These are phyloP conservation scores for Apostasia shenzhenica DNA, from an alignment of 106 monocot genomes.

Conservation along the genomic window DNA sequence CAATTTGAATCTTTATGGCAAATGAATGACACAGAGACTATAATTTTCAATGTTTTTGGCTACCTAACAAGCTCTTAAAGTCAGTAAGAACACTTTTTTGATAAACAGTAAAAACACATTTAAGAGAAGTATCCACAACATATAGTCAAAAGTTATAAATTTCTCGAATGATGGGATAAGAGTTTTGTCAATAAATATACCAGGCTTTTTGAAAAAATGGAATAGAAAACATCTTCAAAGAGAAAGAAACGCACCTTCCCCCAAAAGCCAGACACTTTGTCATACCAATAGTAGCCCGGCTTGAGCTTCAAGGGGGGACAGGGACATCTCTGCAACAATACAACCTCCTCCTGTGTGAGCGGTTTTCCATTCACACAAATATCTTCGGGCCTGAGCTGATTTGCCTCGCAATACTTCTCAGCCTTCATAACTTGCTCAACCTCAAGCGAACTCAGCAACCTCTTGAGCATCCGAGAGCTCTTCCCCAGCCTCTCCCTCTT, in stretches of 20 bases:
- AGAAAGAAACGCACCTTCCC: constrained; percentile 52
- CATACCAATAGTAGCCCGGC: constrained; percentile 88
- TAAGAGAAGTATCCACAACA: too few relatives aligned
- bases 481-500: constrained; percentile 69
- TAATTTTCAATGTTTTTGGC: neutral
- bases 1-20: too few relatives aligned
- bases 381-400: constrained; percentile 63
- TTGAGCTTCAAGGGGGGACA: constrained; percentile 56
- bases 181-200: neutral
- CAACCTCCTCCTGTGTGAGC: constrained; percentile 60
- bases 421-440: constrained; percentile 68
- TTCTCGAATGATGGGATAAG: neutral
- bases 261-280: constrained; percentile 86
- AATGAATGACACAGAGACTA: too few relatives aligned
- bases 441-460: constrained; percentile 53
- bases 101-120: neutral
- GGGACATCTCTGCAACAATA: constrained; percentile 43
- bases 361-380: constrained; percentile 57
- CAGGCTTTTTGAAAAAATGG: neutral
- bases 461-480: constrained; percentile 56
- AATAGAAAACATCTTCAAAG: neutral
- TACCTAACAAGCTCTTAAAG: neutral
- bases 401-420: constrained; percentile 67
- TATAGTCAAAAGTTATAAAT: neutral
- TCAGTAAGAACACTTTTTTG: neutral